phyloP scores from a whole-genome alignment of 768 basidiomycete species.

The Serpula lacrymans region DNA sequence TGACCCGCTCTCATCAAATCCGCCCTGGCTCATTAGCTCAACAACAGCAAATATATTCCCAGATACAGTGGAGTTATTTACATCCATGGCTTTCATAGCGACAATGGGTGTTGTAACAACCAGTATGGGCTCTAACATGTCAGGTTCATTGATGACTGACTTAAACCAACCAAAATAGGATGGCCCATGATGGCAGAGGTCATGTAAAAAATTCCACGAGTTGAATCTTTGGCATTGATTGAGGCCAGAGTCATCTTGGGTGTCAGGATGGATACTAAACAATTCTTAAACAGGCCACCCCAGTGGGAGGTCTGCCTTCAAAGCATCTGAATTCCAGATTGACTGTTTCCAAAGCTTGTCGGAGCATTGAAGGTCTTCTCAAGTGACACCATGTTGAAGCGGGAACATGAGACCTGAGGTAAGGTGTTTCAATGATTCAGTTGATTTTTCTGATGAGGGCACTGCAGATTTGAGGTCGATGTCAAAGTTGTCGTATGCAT shows the following conservation, averaged over 20 bases:
- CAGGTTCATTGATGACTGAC: slow-evolving; percentile 15
- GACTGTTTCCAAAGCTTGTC: slow-evolving; percentile 17
- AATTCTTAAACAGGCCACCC: no score
- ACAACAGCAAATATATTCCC: slow-evolving; percentile 13
- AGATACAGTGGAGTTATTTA: slow-evolving; percentile 14
- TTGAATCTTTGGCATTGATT: slow-evolving; percentile 12
- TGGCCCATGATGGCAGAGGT: slow-evolving; percentile 10
- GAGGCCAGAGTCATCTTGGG: slow-evolving; percentile 11
- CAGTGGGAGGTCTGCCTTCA: no score
- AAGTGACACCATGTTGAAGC: slow-evolving; percentile 13
- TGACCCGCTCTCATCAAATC: slow-evolving; percentile 3
- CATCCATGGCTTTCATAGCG: slow-evolving; percentile 18
- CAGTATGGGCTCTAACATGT: slow-evolving; percentile 22
- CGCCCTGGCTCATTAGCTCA: slow-evolving; percentile 5
- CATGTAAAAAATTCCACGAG: no score
- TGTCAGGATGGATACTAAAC: slow-evolving; percentile 15
- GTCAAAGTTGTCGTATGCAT: slow-evolving; percentile 44
- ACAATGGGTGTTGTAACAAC: slow-evolving; percentile 13
- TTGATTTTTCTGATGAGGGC: slow-evolving; percentile 28
- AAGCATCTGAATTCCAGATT: no score
- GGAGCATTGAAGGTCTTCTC: slow-evolving; percentile 16
- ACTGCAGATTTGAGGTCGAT: slow-evolving; percentile 27
- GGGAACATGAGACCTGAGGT: slow-evolving; percentile 17
- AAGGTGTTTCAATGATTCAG: slow-evolving; percentile 18
- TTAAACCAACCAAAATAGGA: slow-evolving; percentile 16